Conservation (phyloP, 2,329 filamentous ascomycete genomes). For the Thielaviopsis euricoi region DNA sequence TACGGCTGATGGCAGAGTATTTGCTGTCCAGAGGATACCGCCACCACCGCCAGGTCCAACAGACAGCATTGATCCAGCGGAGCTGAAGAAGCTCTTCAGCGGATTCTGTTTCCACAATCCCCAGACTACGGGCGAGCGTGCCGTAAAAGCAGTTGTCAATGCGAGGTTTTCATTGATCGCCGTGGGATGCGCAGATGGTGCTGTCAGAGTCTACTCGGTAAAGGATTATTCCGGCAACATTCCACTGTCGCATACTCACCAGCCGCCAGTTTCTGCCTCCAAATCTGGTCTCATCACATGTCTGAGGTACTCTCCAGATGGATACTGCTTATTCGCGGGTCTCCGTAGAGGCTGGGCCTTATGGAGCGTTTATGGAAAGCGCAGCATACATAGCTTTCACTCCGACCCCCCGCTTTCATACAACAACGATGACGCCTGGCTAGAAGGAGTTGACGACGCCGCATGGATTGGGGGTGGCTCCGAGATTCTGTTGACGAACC, state of each 20-base stretch:
- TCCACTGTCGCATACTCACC: slow-evolving; percentile 65
- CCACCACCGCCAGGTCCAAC: slow-evolving; percentile 16
- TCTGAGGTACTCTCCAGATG: slow-evolving; percentile 80
- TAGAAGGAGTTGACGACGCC: slow-evolving; percentile 60
- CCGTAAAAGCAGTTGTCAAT: slow-evolving; percentile 69
- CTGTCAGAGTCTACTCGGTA: slow-evolving; percentile 77
- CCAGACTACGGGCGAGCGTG: slow-evolving; percentile 38
- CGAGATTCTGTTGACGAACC: slow-evolving; percentile 60
- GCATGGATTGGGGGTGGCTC: slow-evolving; percentile 80
- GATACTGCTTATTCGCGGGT: slow-evolving; percentile 87
- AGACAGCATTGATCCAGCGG: slow-evolving; percentile 21
- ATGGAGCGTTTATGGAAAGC: slow-evolving; percentile 95
- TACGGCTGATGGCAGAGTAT: slow-evolving; percentile 71
- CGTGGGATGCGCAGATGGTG: slow-evolving; percentile 64
- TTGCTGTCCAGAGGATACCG: slow-evolving; percentile 66
- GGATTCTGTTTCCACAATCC: slow-evolving; percentile 84
- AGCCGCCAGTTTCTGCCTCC: slow-evolving; percentile 47
- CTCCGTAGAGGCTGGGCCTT: slow-evolving; percentile 87
- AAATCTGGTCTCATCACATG: slow-evolving; percentile 57
- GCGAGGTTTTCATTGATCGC: slow-evolving; percentile 88
- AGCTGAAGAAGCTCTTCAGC: slow-evolving; percentile 54
- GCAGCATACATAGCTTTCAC: slow-evolving; percentile 68
- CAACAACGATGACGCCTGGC: slow-evolving; percentile 64
- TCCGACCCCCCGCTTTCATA: slow-evolving; percentile 47
- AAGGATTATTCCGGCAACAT: slow-evolving; percentile 91